Base-by-base conservation (phyloP, 2,329 filamentous ascomycete genomes). In the Microdochium paspali region DNA sequence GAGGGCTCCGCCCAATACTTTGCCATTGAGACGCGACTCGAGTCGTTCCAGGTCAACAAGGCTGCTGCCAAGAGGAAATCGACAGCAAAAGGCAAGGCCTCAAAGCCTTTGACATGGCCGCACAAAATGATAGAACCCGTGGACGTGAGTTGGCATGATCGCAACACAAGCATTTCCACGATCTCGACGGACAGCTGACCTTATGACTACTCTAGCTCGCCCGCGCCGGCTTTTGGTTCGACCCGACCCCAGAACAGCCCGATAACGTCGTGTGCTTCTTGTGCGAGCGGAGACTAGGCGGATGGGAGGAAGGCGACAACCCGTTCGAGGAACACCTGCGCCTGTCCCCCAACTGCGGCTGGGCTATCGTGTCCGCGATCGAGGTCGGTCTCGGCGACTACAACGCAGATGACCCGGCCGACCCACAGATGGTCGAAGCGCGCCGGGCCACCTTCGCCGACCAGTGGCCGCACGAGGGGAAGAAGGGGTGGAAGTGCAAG, bases 251-350 rank as follows among this genome's bases (percentile, higher is more conserved):
- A 46, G 76, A 80, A 44, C 87, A 82, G 59, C 84, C 84, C 31
- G 93, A 98, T 65, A 97, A 97, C 64, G 87, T 87, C 44, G 79
- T 81, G 55, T 98, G 93, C 65, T 97, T 94, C 65, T 74, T 90
- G 31, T 98, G 93, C 68, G 72, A 81, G 52, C 86, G 88, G 62
- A 80, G 84, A 47, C 76, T 98, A 12, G 90, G 94, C 62, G 90
- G 90, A 50, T 98, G 93, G 93, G 91, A 97, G 58, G 76, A 84
- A 32, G 81, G 83, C 21, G 93, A 98, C 61, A 80, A 89, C 50
- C 88, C 93, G 0, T 72, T 94, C 4, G 74, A 76, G 45, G 93
- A 98, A 62, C 93, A 98, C 65, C 64, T 95, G 25, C 87, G 83
- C 54, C 87, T 95, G 61, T 85, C 88, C 2, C 77, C 82, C 2